These are phyloP conservation scores for Cercospora brassicicola DNA, from an alignment of 2,329 filamentous ascomycete genomes.

Conservation along the genomic window DNA sequence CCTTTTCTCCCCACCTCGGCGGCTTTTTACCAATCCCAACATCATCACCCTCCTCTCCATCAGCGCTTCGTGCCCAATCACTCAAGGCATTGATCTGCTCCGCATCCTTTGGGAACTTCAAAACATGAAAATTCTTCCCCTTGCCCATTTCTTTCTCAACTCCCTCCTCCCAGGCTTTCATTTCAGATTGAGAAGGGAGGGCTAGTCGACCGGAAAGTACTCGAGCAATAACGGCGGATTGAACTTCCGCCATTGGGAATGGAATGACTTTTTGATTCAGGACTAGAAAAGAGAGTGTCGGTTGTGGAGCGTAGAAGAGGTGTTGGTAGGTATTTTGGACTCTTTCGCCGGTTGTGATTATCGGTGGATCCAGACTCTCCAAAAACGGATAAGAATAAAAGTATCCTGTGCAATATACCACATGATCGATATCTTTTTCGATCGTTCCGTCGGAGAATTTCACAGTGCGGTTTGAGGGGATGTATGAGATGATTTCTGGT, in stretches of 20 bases:
- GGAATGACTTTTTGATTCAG: slow-evolving; percentile 85
- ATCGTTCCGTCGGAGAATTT: slow-evolving; percentile 65
- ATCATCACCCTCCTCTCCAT: slow-evolving; percentile 29
- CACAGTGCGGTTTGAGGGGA: slow-evolving; percentile 60
- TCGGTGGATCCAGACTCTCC: slow-evolving; percentile 47
- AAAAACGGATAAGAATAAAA: slow-evolving; percentile 59
- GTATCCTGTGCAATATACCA: slow-evolving; percentile 89
- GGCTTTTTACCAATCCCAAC: slow-evolving; percentile 60
- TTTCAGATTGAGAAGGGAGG: slow-evolving; percentile 63
- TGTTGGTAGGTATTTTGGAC: slow-evolving; percentile 76
- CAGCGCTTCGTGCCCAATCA: slow-evolving; percentile 58
- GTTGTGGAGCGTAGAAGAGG: slow-evolving; percentile 71
- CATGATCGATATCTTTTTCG: slow-evolving; percentile 68
- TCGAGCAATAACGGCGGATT: slow-evolving; percentile 73
- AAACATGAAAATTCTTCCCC: slow-evolving; percentile 55
- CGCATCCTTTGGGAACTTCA: slow-evolving; percentile 63
- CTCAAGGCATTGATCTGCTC: slow-evolving; percentile 69
- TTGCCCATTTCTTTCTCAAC: slow-evolving; percentile 44
- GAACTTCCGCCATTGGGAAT: slow-evolving; percentile 76
- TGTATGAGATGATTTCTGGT: slow-evolving; percentile 55
- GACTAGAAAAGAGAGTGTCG: slow-evolving; percentile 74
- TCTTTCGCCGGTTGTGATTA: slow-evolving; percentile 68
- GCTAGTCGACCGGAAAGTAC: slow-evolving; percentile 71
- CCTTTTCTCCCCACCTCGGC: slow-evolving; percentile 68
- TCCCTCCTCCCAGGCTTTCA: slow-evolving; percentile 66